phyloP scores from a whole-genome alignment of 768 basidiomycete genomes.

The Calocera cornea region DNA sequence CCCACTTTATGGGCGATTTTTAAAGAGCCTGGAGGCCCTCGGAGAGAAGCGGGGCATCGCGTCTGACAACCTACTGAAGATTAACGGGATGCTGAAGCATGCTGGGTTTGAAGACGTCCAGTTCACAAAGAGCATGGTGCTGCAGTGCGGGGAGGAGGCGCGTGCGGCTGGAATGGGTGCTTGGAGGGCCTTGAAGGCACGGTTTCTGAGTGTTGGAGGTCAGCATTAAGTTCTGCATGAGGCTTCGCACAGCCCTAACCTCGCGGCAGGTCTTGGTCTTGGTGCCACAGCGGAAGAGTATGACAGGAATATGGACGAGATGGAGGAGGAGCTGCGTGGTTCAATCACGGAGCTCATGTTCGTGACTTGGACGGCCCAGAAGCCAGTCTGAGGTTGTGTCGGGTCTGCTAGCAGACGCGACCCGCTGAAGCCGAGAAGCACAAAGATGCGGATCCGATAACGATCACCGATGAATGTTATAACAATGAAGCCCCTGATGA shows the following conservation, averaged over 20 bases:
- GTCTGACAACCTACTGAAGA: not conserved
- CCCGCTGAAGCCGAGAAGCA: constrained; percentile 7
- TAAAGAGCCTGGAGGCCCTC: not conserved
- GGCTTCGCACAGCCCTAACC: not conserved
- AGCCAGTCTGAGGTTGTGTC: not conserved
- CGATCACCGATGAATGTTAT: too few relatives aligned
- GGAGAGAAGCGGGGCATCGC: not conserved
- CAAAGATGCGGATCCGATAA: too few relatives aligned
- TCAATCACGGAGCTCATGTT: not conserved
- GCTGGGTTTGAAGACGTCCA: not conserved
- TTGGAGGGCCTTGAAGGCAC: not conserved
- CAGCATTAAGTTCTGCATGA: not conserved
- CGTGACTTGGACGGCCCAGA: not conserved
- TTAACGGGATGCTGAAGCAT: not conserved
- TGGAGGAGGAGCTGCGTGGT: not conserved
- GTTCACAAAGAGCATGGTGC: not conserved
- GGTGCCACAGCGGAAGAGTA: not conserved
- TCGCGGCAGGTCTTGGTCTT: not conserved
- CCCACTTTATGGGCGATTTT: not conserved
- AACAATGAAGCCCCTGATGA: too few relatives aligned
- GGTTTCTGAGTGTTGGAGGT: not conserved
- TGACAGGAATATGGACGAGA: not conserved
- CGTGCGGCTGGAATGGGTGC: not conserved
- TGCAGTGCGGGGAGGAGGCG: not conserved
- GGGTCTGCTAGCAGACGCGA: not conserved